Percentiles rank a stretch among this genome's conserved stretches.
Conservation (phyloP, 495 filamentous ascomycete genomes). For the Penicillium ochrochloron region DNA sequence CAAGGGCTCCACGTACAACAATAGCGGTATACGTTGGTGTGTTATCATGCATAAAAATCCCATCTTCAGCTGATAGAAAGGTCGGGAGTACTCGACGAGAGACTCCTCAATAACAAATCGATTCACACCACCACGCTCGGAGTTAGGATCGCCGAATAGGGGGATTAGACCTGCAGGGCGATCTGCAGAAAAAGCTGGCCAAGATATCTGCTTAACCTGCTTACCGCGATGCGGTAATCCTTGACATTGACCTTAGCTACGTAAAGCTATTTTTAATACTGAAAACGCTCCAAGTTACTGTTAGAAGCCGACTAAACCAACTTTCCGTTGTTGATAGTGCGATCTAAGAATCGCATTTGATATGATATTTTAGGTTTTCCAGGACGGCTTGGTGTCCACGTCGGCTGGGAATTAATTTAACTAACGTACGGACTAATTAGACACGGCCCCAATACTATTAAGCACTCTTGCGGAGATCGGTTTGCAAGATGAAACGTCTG, state of each 20-base stretch:
- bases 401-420: background rate
- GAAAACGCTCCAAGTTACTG: background rate
- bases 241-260: background rate
- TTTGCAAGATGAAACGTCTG: constrained; percentile 3
- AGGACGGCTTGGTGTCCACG: no score
- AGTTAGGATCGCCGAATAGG: constrained; percentile 1
- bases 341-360: background rate
- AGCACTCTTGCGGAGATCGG: background rate
- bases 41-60: constrained; percentile 29
- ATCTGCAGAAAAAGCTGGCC: constrained; percentile 16
- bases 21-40: constrained; percentile 18
- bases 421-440: background rate
- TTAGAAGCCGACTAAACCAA: background rate
- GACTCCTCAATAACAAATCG: constrained; percentile 8
- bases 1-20: constrained; percentile 8
- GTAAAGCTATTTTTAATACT: background rate
- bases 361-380: background rate
- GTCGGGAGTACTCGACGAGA: constrained; percentile 11
- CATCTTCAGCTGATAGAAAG: background rate
- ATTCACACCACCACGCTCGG: constrained; percentile 4
- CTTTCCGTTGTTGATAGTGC: background rate
- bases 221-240: background rate
- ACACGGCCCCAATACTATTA: background rate
- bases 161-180: constrained; percentile 10
- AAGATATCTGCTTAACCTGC: constrained; percentile 18